A percentile compares a stretch with the other conserved stretches of the same genome.
Evolutionary conservation across 352 stramenopile genomes (phyloP).

Genomic region (Globisporangium recalcitrans): DNA sequence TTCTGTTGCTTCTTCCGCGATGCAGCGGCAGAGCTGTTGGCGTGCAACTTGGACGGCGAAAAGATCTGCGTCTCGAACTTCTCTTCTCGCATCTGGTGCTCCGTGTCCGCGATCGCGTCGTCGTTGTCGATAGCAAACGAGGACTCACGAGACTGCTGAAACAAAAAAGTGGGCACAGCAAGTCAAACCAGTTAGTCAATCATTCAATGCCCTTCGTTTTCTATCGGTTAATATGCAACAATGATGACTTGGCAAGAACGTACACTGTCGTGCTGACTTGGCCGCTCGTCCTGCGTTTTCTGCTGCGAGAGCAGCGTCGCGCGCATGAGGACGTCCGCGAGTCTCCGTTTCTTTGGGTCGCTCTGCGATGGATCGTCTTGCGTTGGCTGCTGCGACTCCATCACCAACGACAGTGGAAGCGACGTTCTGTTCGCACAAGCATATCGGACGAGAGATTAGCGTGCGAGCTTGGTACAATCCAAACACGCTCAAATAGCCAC

Average conservation of each 20-base stretch:
- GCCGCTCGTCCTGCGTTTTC: slow-evolving; percentile 7
- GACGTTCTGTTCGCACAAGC: not conserved
- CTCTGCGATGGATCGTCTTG: not conserved
- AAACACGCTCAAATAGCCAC: not conserved
- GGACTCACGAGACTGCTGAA: not conserved
- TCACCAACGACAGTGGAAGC: not conserved
- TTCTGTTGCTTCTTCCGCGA: slow-evolving; percentile 19
- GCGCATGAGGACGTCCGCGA: slow-evolving; percentile 55
- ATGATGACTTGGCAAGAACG: not conserved
- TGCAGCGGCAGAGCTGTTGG: not conserved
- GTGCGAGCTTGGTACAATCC: not conserved
- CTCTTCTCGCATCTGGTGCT: slow-evolving; percentile 51
- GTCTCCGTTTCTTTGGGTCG: slow-evolving; percentile 23
- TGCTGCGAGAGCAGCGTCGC: slow-evolving; percentile 61
- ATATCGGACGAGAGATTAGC: not conserved
- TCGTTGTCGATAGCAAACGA: slow-evolving; percentile 11
- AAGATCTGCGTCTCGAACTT: slow-evolving; percentile 49
- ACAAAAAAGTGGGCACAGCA: too few relatives aligned
- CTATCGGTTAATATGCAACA: not conserved
- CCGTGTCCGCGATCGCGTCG: slow-evolving; percentile 57
- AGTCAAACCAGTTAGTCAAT: not conserved
- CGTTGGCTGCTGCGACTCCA: slow-evolving; percentile 13
- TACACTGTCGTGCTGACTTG: not conserved
- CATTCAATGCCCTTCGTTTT: not conserved
- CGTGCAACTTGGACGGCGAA: slow-evolving; percentile 40